Conservation (phyloP, 768 basidiomycete species). For the Tricholoma flavovirens region DNA sequence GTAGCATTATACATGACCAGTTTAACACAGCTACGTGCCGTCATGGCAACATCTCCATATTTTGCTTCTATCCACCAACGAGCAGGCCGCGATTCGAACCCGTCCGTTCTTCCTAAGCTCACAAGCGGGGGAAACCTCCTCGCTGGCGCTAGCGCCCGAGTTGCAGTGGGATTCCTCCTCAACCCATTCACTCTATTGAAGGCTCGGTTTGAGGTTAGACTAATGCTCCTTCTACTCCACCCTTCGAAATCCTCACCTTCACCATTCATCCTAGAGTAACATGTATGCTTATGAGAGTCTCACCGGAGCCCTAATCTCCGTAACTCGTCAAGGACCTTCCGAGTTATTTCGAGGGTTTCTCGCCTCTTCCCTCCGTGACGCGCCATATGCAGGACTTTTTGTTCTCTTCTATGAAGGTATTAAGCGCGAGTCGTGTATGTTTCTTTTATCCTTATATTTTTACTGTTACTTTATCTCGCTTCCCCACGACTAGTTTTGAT, state of each 20-base stretch:
- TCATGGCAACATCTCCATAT: conserved; percentile 67
- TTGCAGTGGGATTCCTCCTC: conserved; percentile 74
- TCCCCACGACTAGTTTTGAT: conserved; percentile 29
- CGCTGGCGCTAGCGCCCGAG: conserved; percentile 78
- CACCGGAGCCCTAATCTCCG: conserved; percentile 48
- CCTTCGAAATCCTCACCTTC: conserved; percentile 3
- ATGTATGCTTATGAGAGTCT: conserved; percentile 68
- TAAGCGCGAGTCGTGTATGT: conserved; percentile 66
- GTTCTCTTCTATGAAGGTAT: conserved; percentile 83
- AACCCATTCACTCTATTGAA: conserved; percentile 92
- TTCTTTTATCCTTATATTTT: conserved; percentile 3
- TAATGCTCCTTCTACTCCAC: neutral
- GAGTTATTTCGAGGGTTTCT: conserved; percentile 83
- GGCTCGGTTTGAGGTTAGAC: conserved; percentile 79
- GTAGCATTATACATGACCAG: conserved; percentile 90
- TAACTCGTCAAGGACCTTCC: conserved; percentile 66
- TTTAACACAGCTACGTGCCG: conserved; percentile 72
- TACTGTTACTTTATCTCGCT: conserved; percentile 2
- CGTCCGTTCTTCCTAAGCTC: conserved; percentile 64
- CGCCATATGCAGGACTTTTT: conserved; percentile 90
- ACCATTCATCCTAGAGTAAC: conserved; percentile 50
- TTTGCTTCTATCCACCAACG: conserved; percentile 42
- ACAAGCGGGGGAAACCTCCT: conserved; percentile 77
- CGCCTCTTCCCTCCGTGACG: conserved; percentile 88
- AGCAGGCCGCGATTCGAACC: conserved; percentile 17